Evolutionary conservation across 768 basidiomycete genomes (phyloP).

Genomic region (Candolleomyces efflorescens): DNA sequence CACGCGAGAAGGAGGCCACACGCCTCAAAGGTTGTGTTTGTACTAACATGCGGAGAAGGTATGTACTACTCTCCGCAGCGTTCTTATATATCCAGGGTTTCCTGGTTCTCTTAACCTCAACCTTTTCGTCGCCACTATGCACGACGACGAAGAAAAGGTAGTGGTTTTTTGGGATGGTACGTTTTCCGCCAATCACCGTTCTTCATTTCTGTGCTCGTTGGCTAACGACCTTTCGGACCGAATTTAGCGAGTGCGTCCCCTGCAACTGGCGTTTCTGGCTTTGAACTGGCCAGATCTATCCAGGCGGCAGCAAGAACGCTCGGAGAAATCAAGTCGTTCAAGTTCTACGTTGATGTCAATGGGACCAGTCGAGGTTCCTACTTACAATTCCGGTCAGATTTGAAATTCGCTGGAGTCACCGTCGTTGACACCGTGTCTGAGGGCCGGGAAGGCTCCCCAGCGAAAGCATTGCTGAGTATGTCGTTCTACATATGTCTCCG

Average conservation of each 20-base stretch:
- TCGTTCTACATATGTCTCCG: not conserved
- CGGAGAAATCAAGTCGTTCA: not conserved
- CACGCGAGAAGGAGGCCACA: constrained; percentile 7
- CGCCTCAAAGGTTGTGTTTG: not conserved
- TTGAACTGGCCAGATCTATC: not conserved
- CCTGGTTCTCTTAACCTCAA: not conserved
- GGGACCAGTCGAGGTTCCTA: not conserved
- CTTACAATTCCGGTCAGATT: not conserved
- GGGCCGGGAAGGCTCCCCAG: not conserved
- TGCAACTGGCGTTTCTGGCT: not conserved
- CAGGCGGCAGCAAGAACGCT: not conserved
- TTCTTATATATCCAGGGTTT: not conserved
- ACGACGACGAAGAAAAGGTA: constrained; percentile 10
- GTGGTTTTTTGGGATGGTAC: constrained; percentile 26
- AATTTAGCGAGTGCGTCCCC: not conserved
- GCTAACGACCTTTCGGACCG: not conserved
- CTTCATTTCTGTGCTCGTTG: not conserved
- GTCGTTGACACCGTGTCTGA: not conserved
- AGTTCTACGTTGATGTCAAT: not conserved
- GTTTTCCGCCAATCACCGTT: not conserved
- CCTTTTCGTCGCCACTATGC: constrained; percentile 2
- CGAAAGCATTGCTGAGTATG: not conserved
- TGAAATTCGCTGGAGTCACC: not conserved
- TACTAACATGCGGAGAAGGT: not conserved
- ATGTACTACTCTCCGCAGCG: not conserved